Conservation (phyloP, 768 basidiomycete species). For the Boletus bicolor region DNA sequence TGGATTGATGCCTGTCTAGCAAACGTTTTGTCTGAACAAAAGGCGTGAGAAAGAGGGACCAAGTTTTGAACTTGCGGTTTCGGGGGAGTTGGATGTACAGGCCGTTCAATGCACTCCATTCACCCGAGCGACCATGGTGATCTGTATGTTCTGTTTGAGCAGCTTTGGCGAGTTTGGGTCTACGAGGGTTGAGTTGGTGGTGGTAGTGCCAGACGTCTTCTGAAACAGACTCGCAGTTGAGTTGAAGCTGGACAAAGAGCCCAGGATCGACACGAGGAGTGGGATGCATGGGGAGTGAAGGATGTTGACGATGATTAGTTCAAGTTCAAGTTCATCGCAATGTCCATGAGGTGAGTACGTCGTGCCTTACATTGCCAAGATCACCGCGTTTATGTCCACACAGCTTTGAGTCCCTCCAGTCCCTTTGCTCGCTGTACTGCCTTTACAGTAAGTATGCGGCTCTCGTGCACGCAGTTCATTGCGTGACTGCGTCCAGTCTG, state of each 20-base stretch:
- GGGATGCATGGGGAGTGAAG: constrained; percentile 13
- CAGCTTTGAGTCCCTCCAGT: constrained; percentile 40
- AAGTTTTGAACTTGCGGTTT: too few species aligned
- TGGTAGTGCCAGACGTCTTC: constrained; percentile 13
- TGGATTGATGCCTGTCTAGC: constrained; percentile 42
- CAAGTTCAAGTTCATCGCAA: constrained; percentile 10
- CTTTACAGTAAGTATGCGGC: constrained; percentile 61
- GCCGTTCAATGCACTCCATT: constrained; percentile 47
- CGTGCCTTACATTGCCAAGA: constrained; percentile 34
- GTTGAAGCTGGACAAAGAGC: constrained; percentile 4
- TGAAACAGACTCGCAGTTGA: constrained; percentile 24
- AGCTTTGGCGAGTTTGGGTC: constrained; percentile 59
- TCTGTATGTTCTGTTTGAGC: constrained; percentile 57
- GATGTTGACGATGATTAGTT: not conserved
- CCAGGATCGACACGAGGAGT: constrained; percentile 14
- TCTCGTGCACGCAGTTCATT: constrained; percentile 38
- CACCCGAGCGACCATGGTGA: constrained; percentile 37
- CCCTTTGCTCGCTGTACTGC: constrained; percentile 53
- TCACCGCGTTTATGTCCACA: constrained; percentile 34
- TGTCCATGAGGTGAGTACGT: too few species aligned
- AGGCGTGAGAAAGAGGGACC: not conserved
- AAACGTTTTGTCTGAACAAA: constrained; percentile 28
- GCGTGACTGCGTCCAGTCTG: not conserved
- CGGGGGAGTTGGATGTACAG: constrained; percentile 42
- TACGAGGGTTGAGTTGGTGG: constrained; percentile 14